Evolutionary conservation across 2,329 filamentous ascomycete genomes (phyloP).

Genomic region (Scedosporium aurantiacum): DNA sequence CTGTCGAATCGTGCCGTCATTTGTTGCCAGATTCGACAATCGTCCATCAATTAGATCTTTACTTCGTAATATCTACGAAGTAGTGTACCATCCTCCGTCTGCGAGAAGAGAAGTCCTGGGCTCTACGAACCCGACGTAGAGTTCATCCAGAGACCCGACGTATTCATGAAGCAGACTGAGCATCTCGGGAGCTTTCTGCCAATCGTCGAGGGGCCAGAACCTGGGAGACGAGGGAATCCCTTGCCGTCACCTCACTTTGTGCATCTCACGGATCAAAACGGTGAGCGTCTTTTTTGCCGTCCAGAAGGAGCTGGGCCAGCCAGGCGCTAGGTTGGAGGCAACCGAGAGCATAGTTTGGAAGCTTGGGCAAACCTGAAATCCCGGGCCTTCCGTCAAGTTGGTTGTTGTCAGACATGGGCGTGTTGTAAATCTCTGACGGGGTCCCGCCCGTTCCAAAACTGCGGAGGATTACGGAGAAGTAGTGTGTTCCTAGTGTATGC

Average conservation of each 20-base stretch:
- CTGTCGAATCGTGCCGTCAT: too few relatives aligned
- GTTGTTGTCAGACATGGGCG: neutral
- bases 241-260: neutral
- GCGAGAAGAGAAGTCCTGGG: too few relatives aligned
- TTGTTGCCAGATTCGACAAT: too few relatives aligned
- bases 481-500: neutral
- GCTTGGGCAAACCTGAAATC: neutral
- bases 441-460: neutral
- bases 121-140: neutral
- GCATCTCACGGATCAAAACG: neutral
- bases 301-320: neutral
- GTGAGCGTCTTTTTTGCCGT: neutral
- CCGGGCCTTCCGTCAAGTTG: constrained; percentile 2
- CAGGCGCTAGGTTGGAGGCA: neutral
- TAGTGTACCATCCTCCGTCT: too few relatives aligned
- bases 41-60: too few relatives aligned
- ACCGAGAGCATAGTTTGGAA: neutral
- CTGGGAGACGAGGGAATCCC: neutral
- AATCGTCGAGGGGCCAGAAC: neutral
- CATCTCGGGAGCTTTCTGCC: neutral
- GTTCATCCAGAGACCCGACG: neutral
- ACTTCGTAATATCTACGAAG: too few relatives aligned
- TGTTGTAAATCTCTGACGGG: neutral
- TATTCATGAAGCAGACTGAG: neutral
- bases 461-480: neutral